These are phyloP conservation scores for Polyplosphaeria fusca DNA, from an alignment of 495 filamentous ascomycete genomes.

Conservation along the genomic window DNA sequence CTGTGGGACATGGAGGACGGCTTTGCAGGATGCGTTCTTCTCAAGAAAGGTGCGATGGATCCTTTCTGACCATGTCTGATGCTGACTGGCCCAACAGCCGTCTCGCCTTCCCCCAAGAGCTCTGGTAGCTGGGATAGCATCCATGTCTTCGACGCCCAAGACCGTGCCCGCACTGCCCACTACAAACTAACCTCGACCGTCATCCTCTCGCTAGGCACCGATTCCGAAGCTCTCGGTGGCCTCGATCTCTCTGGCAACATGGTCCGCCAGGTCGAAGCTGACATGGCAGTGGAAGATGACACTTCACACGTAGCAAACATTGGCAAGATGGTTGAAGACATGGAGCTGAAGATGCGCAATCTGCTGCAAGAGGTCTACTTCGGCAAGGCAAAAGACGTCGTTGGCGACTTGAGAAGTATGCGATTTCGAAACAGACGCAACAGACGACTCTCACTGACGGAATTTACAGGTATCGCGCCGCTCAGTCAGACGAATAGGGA, in stretches of 20 bases:
- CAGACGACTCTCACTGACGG: background rate
- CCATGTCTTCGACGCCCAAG: constrained; percentile 94
- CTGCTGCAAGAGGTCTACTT: constrained; percentile 99
- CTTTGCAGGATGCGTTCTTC: constrained; percentile 89
- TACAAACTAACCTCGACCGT: constrained; percentile 98
- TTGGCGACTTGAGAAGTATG: constrained; percentile 92
- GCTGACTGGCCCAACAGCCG: constrained; percentile 44
- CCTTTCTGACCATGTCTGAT: too few relatives aligned
- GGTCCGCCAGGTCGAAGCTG: constrained; percentile 91
- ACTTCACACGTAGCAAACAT: constrained; percentile 94
- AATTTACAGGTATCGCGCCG: constrained; percentile 60
- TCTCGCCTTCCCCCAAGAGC: constrained; percentile 64
- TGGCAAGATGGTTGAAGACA: constrained; percentile 90
- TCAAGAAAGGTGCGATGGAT: constrained; percentile 85
- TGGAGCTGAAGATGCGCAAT: constrained; percentile 99
- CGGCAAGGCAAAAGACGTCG: constrained; percentile 97
- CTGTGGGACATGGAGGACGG: constrained; percentile 99
- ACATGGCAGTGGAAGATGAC: constrained; percentile 85
- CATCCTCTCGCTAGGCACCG: constrained; percentile 78
- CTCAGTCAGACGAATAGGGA: constrained; percentile 85
- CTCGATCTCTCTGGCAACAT: constrained; percentile 97
- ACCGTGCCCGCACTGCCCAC: constrained; percentile 83
- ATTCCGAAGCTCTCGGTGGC: constrained; percentile 69
- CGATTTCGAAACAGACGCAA: constrained; percentile 8
- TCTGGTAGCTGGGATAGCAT: constrained; percentile 95